Percentiles rank a stretch among this genome's conserved stretches.
phyloP scores from a whole-genome alignment of 2,329 filamentous ascomycete genomes.

The Rosellinia necatrix region DNA sequence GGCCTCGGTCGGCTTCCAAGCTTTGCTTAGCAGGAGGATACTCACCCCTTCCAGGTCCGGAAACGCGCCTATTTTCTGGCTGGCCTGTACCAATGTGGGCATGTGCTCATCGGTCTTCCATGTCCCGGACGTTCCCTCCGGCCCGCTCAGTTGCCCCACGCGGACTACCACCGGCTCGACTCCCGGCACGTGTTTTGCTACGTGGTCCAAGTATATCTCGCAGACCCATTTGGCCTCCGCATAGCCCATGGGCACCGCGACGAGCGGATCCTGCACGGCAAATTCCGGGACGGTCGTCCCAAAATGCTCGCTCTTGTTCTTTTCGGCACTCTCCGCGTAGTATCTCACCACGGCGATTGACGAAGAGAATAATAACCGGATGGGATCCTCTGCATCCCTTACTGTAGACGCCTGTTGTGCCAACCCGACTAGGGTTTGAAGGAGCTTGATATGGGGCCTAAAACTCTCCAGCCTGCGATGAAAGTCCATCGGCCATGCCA shows the following conservation, averaged over 20 bases:
- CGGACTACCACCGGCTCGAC: constrained; percentile 47
- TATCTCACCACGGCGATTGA: constrained; percentile 38
- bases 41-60: constrained; percentile 15
- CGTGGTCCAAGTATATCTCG: constrained; percentile 49
- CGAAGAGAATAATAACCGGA: constrained; percentile 39
- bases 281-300: constrained; percentile 43
- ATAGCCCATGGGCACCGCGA: constrained; percentile 47
- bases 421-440: constrained; percentile 12
- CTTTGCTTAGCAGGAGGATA: neutral
- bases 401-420: neutral
- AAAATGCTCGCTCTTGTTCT: neutral
- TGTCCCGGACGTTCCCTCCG: constrained; percentile 43
- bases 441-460: constrained; percentile 12
- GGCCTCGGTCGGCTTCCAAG: neutral
- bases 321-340: neutral
- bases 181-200: constrained; percentile 35
- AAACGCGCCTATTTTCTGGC: constrained; percentile 40
- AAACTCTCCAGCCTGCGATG: constrained; percentile 17
- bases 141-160: constrained; percentile 51
- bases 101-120: constrained; percentile 54
- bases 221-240: constrained; percentile 53
- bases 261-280: constrained; percentile 39
- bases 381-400: neutral
- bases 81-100: constrained; percentile 48
- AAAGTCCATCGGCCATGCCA: constrained; percentile 28